Percentiles rank a stretch among this genome's conserved stretches.
phyloP scores from a whole-genome alignment of 1,139 yeast species.

The Lodderomyces margitis region DNA sequence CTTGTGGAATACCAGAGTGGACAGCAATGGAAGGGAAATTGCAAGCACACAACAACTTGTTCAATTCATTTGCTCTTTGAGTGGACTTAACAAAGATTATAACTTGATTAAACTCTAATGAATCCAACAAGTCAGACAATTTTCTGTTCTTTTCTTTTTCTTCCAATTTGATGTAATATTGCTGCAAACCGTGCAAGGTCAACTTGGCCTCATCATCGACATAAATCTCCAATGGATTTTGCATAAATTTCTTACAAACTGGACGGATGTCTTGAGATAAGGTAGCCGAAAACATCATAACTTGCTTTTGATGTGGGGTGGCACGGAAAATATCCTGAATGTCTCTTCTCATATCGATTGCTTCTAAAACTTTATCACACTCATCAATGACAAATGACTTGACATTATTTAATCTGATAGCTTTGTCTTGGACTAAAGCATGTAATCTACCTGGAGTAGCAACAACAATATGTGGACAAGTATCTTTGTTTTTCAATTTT shows the following conservation, averaged over 20 bases:
- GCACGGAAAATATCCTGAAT: conserved; percentile 97
- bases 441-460: conserved; percentile 98
- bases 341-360: conserved; percentile 94
- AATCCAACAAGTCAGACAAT: conserved; percentile 88
- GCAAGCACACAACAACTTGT: conserved; percentile 84
- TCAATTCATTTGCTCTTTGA: conserved; percentile 87
- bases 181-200: conserved; percentile 97
- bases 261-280: conserved; percentile 94
- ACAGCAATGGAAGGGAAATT: conserved; percentile 98
- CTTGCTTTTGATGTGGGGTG: conserved; percentile 98
- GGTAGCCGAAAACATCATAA: conserved; percentile 99
- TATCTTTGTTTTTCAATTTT: conserved; percentile 85
- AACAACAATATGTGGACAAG: conserved; percentile 94
- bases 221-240: conserved; percentile 94
- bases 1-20: conserved; percentile 94
- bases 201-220: conserved; percentile 98
- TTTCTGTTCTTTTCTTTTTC: conserved; percentile 94
- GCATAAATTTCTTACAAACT: conserved; percentile 96
- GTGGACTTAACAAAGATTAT: conserved; percentile 94
- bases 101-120: conserved; percentile 96
- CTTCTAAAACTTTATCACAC: conserved; percentile 96
- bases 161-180: conserved; percentile 83
- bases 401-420: conserved; percentile 81
- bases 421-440: conserved; percentile 90
- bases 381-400: conserved; percentile 96